phyloP scores from a whole-genome alignment of 306 rosid genomes.

The Alnus rubra region DNA sequence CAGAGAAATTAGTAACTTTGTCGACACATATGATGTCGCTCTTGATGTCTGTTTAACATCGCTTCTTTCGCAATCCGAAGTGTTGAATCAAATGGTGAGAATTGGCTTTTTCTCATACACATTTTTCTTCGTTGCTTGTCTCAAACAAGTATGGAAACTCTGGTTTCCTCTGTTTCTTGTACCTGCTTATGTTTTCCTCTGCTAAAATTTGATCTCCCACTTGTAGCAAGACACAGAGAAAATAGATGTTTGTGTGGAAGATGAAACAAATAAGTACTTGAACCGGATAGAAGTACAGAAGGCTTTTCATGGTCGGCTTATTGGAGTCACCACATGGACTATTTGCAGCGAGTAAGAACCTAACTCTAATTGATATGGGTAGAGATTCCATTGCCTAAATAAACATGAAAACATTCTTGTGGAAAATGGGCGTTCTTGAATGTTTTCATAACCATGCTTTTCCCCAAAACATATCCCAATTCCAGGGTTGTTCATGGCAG shows the following conservation, averaged over 20 bases:
- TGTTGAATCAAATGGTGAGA: conserved; percentile 45
- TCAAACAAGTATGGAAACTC: not conserved
- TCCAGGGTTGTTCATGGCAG: not conserved
- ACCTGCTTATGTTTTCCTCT: not conserved
- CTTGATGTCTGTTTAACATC: conserved; percentile 55
- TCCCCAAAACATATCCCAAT: not conserved
- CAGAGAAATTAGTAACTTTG: conserved; percentile 34
- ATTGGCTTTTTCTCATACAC: not conserved
- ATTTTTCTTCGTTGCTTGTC: not conserved
- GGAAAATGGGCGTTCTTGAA: too few species aligned
- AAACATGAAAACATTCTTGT: not conserved
- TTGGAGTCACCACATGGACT: conserved; percentile 49
- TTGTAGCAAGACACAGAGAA: conserved; percentile 45
- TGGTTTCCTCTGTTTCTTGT: not conserved
- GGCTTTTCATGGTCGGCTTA: conserved; percentile 73
- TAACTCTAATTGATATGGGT: not conserved
- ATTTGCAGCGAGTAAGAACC: conserved; percentile 57
- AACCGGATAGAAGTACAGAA: conserved; percentile 62
- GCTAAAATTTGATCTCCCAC: not conserved
- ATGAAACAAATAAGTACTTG: conserved; percentile 51
- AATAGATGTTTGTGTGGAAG: conserved; percentile 72
- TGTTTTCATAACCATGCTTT: too few species aligned
- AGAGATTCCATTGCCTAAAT: not conserved
- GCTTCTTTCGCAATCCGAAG: conserved; percentile 36
- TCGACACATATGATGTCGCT: conserved; percentile 45